Conservation (phyloP, 2,329 filamentous ascomycete genomes). For the Scedosporium minutisporum region DNA sequence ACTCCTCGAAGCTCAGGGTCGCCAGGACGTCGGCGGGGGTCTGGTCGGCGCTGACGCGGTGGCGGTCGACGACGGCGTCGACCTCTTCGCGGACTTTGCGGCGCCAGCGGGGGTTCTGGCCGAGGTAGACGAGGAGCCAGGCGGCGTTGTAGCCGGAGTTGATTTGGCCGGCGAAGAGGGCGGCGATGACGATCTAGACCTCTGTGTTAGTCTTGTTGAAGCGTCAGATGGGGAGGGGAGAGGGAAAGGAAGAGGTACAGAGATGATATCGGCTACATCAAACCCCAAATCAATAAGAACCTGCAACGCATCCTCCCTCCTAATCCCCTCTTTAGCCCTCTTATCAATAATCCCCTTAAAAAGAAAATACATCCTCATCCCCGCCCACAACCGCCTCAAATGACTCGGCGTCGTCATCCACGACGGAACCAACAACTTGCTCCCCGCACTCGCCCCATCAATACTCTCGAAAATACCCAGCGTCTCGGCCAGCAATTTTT, state of each 20-base stretch:
- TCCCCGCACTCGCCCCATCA: slow-evolving; percentile 22
- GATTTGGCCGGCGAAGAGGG: slow-evolving; percentile 46
- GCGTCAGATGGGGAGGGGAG: neutral
- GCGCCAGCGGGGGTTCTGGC: slow-evolving; percentile 36
- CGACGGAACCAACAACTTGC: slow-evolving; percentile 39
- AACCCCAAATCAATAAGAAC: slow-evolving; percentile 41
- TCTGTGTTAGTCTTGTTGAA: neutral
- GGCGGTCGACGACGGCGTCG: slow-evolving; percentile 29
- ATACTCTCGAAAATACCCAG: slow-evolving; percentile 36
- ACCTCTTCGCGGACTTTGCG: slow-evolving; percentile 35
- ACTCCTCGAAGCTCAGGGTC: slow-evolving; percentile 38
- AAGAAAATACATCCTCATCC: slow-evolving; percentile 36
- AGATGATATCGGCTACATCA: slow-evolving; percentile 30
- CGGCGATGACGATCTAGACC: slow-evolving; percentile 37
- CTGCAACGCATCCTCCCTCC: slow-evolving; percentile 41
- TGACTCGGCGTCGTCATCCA: slow-evolving; percentile 36
- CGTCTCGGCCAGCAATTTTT: slow-evolving; percentile 27
- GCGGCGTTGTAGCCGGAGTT: slow-evolving; percentile 47
- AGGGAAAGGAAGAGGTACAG: slow-evolving; percentile 17
- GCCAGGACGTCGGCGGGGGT: slow-evolving; percentile 26
- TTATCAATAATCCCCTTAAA: slow-evolving; percentile 37
- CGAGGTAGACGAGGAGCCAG: slow-evolving; percentile 41
- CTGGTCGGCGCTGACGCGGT: slow-evolving; percentile 24
- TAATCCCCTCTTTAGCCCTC: slow-evolving; percentile 28
- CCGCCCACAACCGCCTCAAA: slow-evolving; percentile 32